These are phyloP conservation scores for Diaporthe vaccinii DNA, from an alignment of 2,329 filamentous ascomycete species.

Conservation along the genomic window DNA sequence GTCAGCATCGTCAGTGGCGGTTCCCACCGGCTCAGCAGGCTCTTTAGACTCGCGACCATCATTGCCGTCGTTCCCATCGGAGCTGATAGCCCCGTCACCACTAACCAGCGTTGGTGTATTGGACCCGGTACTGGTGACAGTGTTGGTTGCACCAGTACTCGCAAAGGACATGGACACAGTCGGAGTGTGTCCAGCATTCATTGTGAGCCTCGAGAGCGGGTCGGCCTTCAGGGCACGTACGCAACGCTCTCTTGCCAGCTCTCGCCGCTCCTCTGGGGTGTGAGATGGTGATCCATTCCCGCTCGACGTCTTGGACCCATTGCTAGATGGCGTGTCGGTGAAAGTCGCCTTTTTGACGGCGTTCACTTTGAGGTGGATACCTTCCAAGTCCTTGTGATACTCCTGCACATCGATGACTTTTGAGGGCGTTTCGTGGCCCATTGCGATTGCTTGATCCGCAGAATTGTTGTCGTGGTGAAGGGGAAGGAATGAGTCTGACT, in stretches of 20 bases:
- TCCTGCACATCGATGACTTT: slow-evolving; percentile 65
- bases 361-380: slow-evolving; percentile 68
- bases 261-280: slow-evolving; percentile 18
- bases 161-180: slow-evolving; percentile 69
- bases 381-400: slow-evolving; percentile 71
- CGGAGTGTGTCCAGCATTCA: slow-evolving; percentile 75
- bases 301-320: slow-evolving; percentile 47
- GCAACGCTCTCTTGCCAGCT: slow-evolving; percentile 33
- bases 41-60: slow-evolving; percentile 37
- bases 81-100: slow-evolving; percentile 42
- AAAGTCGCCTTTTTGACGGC: slow-evolving; percentile 68
- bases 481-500: slow-evolving; percentile 52
- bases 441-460: slow-evolving; percentile 15
- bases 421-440: slow-evolving; percentile 47
- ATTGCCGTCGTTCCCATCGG: slow-evolving; percentile 36
- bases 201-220: slow-evolving; percentile 66
- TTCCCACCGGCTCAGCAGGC: slow-evolving; percentile 43
- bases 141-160: slow-evolving; percentile 56
- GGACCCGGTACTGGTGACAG: slow-evolving; percentile 55
- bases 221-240: slow-evolving; percentile 56
- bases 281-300: slow-evolving; percentile 44
- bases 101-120: slow-evolving; percentile 53
- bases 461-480: slow-evolving; percentile 1
- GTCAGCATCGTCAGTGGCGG: slow-evolving; percentile 38
- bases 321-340: slow-evolving; percentile 52